phyloP scores from a whole-genome alignment of 306 rosid species.

The Spatholobus suberectus region DNA sequence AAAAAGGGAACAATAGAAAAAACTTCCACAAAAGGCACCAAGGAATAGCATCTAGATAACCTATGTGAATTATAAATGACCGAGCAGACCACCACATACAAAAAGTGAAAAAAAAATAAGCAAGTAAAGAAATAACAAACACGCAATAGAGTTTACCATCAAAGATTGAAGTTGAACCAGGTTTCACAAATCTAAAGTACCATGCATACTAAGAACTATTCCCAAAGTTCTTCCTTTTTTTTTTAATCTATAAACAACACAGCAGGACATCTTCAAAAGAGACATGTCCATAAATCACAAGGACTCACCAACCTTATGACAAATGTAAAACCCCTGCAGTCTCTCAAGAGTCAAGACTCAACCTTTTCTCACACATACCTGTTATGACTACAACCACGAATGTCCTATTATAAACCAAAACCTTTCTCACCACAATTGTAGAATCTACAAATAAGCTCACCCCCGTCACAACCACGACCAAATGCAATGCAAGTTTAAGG shows the following conservation, averaged over 20 bases:
- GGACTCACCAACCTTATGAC: not conserved
- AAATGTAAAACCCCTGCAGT: not conserved
- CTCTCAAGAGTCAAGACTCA: not conserved
- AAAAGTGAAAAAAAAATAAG: not conserved
- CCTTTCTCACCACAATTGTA: not conserved
- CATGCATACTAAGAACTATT: conserved; percentile 20
- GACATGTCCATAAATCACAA: not conserved
- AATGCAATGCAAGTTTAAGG: conserved; percentile 14
- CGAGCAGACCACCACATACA: not conserved
- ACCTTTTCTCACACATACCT: conserved; percentile 10
- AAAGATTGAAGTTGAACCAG: conserved; percentile 3
- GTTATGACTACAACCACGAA: not conserved
- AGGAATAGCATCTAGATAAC: conserved; percentile 10
- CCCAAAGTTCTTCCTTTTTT: not conserved
- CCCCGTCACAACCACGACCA: conserved; percentile 17
- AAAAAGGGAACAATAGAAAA: conserved; percentile 6
- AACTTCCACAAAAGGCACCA: not conserved
- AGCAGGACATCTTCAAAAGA: not conserved
- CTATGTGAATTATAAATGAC: not conserved
- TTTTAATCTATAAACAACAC: not conserved
- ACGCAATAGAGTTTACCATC: conserved; percentile 20
- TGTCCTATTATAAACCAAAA: not conserved
- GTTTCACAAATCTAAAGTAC: conserved; percentile 6
- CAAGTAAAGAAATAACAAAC: conserved; percentile 3
- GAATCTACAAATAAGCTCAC: conserved; percentile 17